These are phyloP conservation scores for Meyerozyma carpophila DNA, from an alignment of 1,139 yeast species.

Conservation along the genomic window DNA sequence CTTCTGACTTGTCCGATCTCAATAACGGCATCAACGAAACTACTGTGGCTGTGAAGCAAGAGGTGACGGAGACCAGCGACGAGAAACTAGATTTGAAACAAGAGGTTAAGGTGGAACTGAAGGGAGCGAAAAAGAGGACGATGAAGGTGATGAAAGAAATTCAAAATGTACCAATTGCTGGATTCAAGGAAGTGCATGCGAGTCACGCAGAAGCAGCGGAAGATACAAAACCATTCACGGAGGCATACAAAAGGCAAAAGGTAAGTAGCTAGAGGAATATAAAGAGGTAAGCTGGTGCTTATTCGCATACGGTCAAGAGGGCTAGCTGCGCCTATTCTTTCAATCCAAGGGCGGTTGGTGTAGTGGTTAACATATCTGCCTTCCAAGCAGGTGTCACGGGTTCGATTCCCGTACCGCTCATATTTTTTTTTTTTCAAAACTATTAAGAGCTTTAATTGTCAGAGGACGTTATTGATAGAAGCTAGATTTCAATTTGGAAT, in stretches of 20 bases:
- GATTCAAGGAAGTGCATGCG: neutral
- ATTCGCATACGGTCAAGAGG: neutral
- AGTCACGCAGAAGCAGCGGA: neutral
- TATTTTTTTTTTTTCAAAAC: conserved; percentile 25
- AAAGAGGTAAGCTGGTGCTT: neutral
- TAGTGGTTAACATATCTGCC: conserved; percentile 56
- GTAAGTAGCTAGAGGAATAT: neutral
- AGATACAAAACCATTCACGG: neutral
- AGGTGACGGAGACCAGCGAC: conserved; percentile 2
- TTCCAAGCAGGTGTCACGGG: conserved; percentile 81
- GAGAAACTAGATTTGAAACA: neutral
- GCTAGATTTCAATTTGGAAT: too few species aligned
- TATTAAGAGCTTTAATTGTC: neutral
- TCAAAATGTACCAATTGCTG: neutral
- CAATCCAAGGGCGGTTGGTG: conserved; percentile 40
- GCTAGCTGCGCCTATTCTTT: neutral
- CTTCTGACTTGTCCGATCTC: conserved; percentile 69
- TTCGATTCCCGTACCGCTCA: conserved; percentile 78
- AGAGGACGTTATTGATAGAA: too few species aligned
- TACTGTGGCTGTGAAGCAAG: conserved; percentile 5
- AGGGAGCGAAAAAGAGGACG: neutral
- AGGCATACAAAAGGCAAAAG: neutral
- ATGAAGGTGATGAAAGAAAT: neutral
- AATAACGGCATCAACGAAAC: conserved; percentile 41
- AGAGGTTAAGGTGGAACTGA: neutral